phyloP scores from a whole-genome alignment of 257 asterid species.

The Striga asiatica region DNA sequence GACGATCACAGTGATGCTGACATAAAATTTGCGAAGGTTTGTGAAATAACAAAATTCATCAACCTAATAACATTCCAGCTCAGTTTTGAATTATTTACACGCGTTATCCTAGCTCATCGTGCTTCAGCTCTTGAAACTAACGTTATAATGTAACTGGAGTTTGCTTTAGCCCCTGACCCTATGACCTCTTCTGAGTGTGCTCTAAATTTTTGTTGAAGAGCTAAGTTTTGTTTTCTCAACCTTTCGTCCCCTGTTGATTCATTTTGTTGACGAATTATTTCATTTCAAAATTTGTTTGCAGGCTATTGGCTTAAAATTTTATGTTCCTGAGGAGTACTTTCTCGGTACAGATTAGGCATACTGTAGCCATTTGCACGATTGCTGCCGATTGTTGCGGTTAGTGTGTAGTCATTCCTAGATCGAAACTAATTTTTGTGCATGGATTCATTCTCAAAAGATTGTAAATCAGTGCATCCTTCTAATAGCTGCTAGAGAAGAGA shows the following conservation, averaged over 20 bases:
- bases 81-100: not conserved
- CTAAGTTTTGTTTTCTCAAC: not conserved
- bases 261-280: not conserved
- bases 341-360: constrained; percentile 20
- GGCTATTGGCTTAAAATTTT: constrained; percentile 71
- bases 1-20: constrained; percentile 88
- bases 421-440: too few relatives aligned
- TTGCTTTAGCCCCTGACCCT: too few relatives aligned
- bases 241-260: not conserved
- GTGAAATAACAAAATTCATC: not conserved
- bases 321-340: constrained; percentile 67
- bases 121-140: too few relatives aligned
- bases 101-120: not conserved
- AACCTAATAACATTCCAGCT: not conserved
- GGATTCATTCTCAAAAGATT: too few relatives aligned
- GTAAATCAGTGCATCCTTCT: too few relatives aligned
- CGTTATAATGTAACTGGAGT: too few relatives aligned
- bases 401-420: too few relatives aligned
- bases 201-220: not conserved
- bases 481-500: too few relatives aligned
- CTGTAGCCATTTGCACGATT: too few relatives aligned
- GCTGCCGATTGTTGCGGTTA: too few relatives aligned
- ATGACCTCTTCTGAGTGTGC: too few relatives aligned
- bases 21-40: constrained; percentile 82
- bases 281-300: constrained; percentile 25